Percentiles rank a stretch among this genome's conserved stretches.
phyloP scores from a whole-genome alignment of 495 filamentous ascomycete species.

The Articulospora tetracladia region DNA sequence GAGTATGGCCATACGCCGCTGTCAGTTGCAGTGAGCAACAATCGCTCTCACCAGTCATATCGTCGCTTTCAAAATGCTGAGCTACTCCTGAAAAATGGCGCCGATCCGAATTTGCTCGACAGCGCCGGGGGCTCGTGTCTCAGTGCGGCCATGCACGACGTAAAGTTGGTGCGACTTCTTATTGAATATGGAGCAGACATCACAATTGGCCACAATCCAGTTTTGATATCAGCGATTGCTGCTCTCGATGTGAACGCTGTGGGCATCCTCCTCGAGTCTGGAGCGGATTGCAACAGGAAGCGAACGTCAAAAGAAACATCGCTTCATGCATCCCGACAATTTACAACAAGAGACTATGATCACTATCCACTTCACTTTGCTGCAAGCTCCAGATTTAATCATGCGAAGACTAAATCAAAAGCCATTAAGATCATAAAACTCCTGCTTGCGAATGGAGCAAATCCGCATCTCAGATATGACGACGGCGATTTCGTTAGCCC shows the following conservation, averaged over 20 bases:
- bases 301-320: background rate
- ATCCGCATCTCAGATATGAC: background rate
- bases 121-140: conserved; percentile 21
- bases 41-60: background rate
- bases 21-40: conserved; percentile 29
- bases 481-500: background rate
- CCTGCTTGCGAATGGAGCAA: conserved; percentile 1
- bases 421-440: conserved; percentile 1
- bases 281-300: background rate
- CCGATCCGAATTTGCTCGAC: conserved; percentile 35
- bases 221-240: conserved; percentile 16
- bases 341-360: background rate
- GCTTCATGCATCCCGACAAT: background rate
- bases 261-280: conserved; percentile 14
- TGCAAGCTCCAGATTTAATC: background rate
- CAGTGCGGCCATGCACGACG: conserved; percentile 31
- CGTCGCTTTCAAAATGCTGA: conserved; percentile 1
- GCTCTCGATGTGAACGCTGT: conserved; percentile 6
- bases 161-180: conserved; percentile 32
- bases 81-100: conserved; percentile 33
- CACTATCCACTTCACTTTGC: conserved; percentile 2
- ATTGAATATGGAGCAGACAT: conserved; percentile 25
- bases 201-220: conserved; percentile 1
- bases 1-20: conserved; percentile 36
- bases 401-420: background rate